Evolutionary conservation across 1,284 basidiomycete genomes (phyloP), one percentile per base, ranked within the genome.

Genomic region (Puccinia novopanici): DNA sequence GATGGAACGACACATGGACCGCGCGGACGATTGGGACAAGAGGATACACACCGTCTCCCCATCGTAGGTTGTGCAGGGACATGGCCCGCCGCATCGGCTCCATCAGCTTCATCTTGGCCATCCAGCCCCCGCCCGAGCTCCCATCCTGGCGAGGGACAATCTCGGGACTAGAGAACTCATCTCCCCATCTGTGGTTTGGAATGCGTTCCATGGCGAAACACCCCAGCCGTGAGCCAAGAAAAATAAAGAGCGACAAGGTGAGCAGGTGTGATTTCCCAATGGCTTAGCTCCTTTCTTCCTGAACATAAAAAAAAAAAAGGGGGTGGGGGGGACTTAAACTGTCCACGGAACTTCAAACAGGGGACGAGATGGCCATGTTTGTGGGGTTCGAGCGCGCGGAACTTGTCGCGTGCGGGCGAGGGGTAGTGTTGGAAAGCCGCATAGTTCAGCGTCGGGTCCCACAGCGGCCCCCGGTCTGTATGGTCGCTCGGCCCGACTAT

Each of bases 101-200:
- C 42, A 55, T 30, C 75, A 77, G 37, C 9, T 61, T 61, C 22
- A 74, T 59, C 19, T 57, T 74, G 5, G 55, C 37, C 13, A 59
- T 61, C 72, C 72, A 74, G 3, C 55, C 40, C 54, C 54, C 27
- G 45, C 24, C 30, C 24, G 8, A 48, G 37, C 27, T 6, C 50
- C 15, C 8, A 50, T n/a, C 3, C 50, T n/a, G 15, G 42, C 24
- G 19, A 61, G 40, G 3, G 55, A n/a, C 1, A 50, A n/a, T n/a
- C n/a, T n/a, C n/a, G n/a, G n/a, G 55, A 61, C 57, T 59, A 2
- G 75, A 77, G 52, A 77, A 77, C 40, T 77, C 42, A 40, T 77
- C 75, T 34, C 75, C 75, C 75, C 75, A 77, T 40, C 75, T 77
- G 24, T 22, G n/a, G n/a, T n/a, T n/a, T n/a, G n/a, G n/a, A n/a